Base-by-base conservation (phyloP, 2,329 filamentous ascomycete genomes). In the Monosporascus ibericus region DNA sequence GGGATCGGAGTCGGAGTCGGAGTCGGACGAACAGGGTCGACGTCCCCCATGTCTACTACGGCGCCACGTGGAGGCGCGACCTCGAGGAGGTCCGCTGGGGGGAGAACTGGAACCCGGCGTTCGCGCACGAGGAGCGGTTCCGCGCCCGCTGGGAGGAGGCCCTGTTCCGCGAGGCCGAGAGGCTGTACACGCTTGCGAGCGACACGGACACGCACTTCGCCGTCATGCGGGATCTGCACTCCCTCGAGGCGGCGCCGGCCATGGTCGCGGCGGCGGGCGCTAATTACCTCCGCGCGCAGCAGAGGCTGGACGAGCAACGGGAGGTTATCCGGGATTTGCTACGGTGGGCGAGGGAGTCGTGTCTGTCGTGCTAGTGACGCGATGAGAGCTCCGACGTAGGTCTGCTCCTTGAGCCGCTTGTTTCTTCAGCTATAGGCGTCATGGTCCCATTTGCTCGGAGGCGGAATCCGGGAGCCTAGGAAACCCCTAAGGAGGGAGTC, bases 111-210 rank as follows among this genome's bases (percentile, higher is more conserved):
- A 18, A 44, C 18, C 36, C 37, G 1, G 34, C 20, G 5, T 62
- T 57, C 30, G 40, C 48, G 5, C 57, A 50, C 17, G 42, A 51
- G 2, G 17, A 1, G 6, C 1, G 2, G 5, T 22, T n/a, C 7
- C 30, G 52, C 1, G 9, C 20, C 0, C 14, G 3, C 0, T 61
- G 55, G 51, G 53, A 55, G 18, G 20, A 42, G 7, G 1, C 8
- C 1, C 50, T 48, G 6, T 57, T 53, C 40, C 5, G 1, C 1
- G 53, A 40, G 34, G 54, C 55, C 46, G 61, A 60, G 49, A 42
- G 22, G 20, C 40, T 61, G 6, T 56, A 59, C 46, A 47, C 9
- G 3, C 48, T 57, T 1, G 47, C 54, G 22, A 6, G 47, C 1
- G 58, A 63, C n/a, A 38, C 44, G 1, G n/a, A 22, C 3, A 57